These are phyloP conservation scores for Fusarium beomiforme DNA, from an alignment of 2,329 filamentous ascomycete species.

Conservation along the genomic window DNA sequence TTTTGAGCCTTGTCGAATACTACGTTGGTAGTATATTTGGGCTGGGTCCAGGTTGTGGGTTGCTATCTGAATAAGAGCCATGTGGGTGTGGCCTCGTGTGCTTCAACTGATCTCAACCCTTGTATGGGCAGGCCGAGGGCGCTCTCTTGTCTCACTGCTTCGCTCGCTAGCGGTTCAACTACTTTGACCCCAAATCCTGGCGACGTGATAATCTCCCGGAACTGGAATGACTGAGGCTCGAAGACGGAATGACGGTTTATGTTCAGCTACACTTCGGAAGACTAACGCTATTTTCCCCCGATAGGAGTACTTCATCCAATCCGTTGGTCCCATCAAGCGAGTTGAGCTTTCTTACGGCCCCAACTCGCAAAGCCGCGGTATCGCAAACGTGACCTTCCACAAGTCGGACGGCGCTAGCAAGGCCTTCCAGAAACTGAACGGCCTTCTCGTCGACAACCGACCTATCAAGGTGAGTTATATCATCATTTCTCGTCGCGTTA, in stretches of 20 bases:
- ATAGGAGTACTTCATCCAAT: constrained; percentile 96
- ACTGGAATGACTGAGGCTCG: constrained; percentile 47
- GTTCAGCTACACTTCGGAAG: constrained; percentile 50
- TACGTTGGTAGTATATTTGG: constrained; percentile 19
- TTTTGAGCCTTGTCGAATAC: neutral
- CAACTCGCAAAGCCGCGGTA: constrained; percentile 89
- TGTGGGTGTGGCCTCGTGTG: constrained; percentile 16
- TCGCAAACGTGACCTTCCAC: constrained; percentile 87
- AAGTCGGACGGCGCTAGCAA: constrained; percentile 84
- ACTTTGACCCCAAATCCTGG: constrained; percentile 32
- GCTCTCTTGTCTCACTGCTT: constrained; percentile 43
- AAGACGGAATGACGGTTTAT: constrained; percentile 45
- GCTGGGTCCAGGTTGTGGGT: constrained; percentile 34
- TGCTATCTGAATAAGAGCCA: constrained; percentile 17
- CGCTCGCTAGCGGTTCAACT: constrained; percentile 42
- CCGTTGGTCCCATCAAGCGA: constrained; percentile 89
- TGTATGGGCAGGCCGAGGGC: constrained; percentile 3
- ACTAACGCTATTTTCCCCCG: constrained; percentile 73
- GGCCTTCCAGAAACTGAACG: constrained; percentile 86
- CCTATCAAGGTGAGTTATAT: constrained; percentile 80
- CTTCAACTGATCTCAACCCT: constrained; percentile 4
- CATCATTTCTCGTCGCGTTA: neutral
- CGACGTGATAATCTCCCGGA: constrained; percentile 40
- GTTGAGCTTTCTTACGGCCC: constrained; percentile 94
- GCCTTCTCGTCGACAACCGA: constrained; percentile 86